Evolutionary conservation across 768 basidiomycete species (phyloP), one percentile per base, ranked within the genome.

Genomic region (Daedaleopsis nitida): DNA sequence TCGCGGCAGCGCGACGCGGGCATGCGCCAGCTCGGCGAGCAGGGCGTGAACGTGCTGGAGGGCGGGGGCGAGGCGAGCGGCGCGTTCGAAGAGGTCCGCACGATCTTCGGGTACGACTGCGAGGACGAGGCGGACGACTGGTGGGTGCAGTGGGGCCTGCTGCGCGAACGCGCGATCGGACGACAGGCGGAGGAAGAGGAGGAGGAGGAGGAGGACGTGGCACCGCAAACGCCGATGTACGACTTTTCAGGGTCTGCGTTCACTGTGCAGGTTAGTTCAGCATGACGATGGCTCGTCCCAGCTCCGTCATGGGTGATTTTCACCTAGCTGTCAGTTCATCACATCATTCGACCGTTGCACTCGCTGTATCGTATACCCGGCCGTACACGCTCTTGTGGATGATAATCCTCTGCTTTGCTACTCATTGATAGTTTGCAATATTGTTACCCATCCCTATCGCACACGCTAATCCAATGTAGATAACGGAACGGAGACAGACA

Each of bases 61-160:
- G 61, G 63, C 47, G 65, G 57, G 12, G 71, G 69, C n/a, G 68
- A 68, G 49, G 69, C 66, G 58, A 57, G 60, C 32, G 63, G 56
- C 14, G 52, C 62, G n/a, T 72, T 73, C 70, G 73, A 74, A 37
- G 70, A 71, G 53, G 65, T 73, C 45, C 55, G 67, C 24, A 68
- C 71, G 48, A 56, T 73, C 32, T 76, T 73, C 50, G 69, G 68
- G 11, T 77, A 76, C 57, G 73, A 76, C 51, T 72, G 73, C 34
- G 72, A 74, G 65, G 75, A 76, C 55, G 73, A 71, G 57, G 74
- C 73, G 47, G 75, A 76, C 49, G 71, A 75, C 57, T 76, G 75
- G 75, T 76, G 74, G 73, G 68, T 75, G 16, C 58, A 70, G n/a
- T 75, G 75, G 74, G 75, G 75, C 7, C 48, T 68, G 5, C 63